Conservation (phyloP, 1,284 basidiomycete species). For the Marasmius fiardii region DNA sequence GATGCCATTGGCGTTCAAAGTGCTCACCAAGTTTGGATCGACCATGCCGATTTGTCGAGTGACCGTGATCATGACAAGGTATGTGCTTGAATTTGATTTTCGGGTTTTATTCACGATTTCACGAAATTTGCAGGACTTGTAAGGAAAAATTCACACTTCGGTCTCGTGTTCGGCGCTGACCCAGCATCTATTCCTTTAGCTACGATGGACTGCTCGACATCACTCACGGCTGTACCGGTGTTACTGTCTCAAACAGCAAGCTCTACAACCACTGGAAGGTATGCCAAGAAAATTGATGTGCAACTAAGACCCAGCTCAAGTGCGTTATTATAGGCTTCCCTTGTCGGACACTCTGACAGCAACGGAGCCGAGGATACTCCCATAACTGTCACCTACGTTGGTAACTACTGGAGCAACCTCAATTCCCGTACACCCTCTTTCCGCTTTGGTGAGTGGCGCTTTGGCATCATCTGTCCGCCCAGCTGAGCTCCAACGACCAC, state of each 20-base stretch:
- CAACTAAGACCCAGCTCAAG: too few species aligned
- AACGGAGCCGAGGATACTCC: constrained; percentile 33
- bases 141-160: constrained; percentile 11
- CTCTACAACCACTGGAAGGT: constrained; percentile 40
- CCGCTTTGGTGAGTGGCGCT: constrained; percentile 10
- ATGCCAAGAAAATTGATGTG: background rate
- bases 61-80: constrained; percentile 43
- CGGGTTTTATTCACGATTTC: background rate
- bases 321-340: constrained; percentile 22
- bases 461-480: background rate
- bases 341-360: constrained; percentile 41
- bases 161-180: background rate
- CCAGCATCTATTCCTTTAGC: constrained; percentile 21
- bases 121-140: constrained; percentile 26
- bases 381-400: constrained; percentile 32
- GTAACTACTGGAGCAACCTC: constrained; percentile 35
- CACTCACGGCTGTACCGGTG: constrained; percentile 36
- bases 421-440: constrained; percentile 39
- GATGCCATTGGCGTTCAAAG: constrained; percentile 42
- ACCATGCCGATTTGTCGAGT: constrained; percentile 42
- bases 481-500: background rate
- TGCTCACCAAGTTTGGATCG: constrained; percentile 44
- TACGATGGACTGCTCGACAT: constrained; percentile 38
- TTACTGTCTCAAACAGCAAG: constrained; percentile 38
- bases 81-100: background rate